Base-by-base conservation (phyloP, 768 basidiomycete species). In the Suillus plorans region DNA sequence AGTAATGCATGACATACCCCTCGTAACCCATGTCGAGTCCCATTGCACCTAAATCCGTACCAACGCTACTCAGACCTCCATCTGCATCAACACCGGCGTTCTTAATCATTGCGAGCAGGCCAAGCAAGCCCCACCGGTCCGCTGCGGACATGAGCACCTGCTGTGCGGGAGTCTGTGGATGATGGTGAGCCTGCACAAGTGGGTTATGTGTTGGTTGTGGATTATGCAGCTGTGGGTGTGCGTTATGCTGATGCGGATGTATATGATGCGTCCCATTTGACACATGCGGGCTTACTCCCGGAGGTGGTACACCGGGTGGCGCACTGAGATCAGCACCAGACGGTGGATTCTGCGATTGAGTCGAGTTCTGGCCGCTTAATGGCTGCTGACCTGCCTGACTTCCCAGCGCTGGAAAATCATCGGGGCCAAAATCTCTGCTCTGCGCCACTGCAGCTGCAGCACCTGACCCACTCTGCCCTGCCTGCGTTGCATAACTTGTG, bases 101-200 rank as follows among this genome's bases (percentile, higher is more conserved):
- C 81, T 93, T 92, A 77, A 97, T 92, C 82, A 92, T 85, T 55
- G 91, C 88, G 64, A 99, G 80, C 62, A 99, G 79, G 18, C 92
- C 94, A 56, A 95, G 74, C 18, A 99, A 81, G 4, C 96, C 96
- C 95, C 95, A 99, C 73, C 94, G 85, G 77, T 99, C 96, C 47
- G 96, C 96, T 2, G 96, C 94, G 67, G 89, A 92, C 69, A 92
- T 87, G 49, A 97, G 84, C 18, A 99, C 87, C 78, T 99, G 96
- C 74, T 97, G 93, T 53, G 94, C 94, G 2, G 96, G 95, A 52
- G 93, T 94, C 74, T 93, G 91, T 65, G 93, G 90, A 76, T 85
- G 84, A 67, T 82, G 85, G 71, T 77, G 80, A 47, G 73, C 72
- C 57, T 76, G 75, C 5, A 59, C 39, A 59, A 59, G 71, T 60